Base-by-base conservation (phyloP, 23 red algal species). In the Chondrus crispus region DNA sequence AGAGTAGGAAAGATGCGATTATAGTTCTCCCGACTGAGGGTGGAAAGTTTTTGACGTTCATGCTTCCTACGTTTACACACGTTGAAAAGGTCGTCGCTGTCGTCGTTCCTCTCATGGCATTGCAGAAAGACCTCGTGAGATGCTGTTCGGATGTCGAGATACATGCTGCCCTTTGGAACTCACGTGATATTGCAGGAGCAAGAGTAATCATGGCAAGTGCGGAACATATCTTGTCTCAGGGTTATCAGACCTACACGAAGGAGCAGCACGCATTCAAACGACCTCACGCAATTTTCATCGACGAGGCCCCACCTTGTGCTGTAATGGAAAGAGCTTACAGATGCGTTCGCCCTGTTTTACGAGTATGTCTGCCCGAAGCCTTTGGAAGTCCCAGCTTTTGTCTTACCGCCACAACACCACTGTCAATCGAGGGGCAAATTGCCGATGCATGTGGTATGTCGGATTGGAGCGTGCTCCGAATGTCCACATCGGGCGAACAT, bases 1-100 rank as follows among this genome's bases (percentile, higher is more conserved):
- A 55, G 0, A 14, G 16, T 18, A 70, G 55, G 2, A 62, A 84
- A 35, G 97, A 98, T 42, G 94, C 93, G 19, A 83, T 96, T 54
- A 87, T 83, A 6, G 46, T 98, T 4, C 66, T 96, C 82, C 94
- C 93, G 4, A 96, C 97, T 9, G 97, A 94, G 26, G 86, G 54
- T 2, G 97, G 97, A 19, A 98, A 98, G 91, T 89, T 75, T 16
- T 87, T 98, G 11, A 78, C 88, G 26, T 98, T 89, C 41, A 93
- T 95, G 52, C 87, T 98, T 48, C 68, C 97, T 1, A 90, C 94
- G 16, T 55, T 18, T n/a, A 55, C n/a, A n/a, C 51, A 55, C n/a
- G 16, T 1, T 14, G n/a, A 55, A 0, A 55, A 55, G n/a, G 51
- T 55, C 14, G n/a, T n/a, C 0, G 51, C n/a, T n/a, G 51, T 55